Evolutionary conservation across 1,139 yeast genomes (phyloP).

Genomic region (Zygoascus hellenicus): DNA sequence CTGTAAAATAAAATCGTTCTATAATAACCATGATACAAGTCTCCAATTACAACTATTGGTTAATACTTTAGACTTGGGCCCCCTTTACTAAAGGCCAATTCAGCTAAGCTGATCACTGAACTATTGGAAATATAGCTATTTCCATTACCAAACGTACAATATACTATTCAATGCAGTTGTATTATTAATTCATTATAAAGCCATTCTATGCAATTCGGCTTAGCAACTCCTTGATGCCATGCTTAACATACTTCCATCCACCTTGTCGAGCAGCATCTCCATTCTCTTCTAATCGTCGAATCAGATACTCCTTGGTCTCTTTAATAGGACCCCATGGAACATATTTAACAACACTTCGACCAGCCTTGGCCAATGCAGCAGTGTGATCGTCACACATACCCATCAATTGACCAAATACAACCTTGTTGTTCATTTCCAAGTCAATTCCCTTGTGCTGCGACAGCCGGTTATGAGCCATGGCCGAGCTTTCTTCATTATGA

Average conservation of each 20-base stretch:
- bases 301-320: conserved; percentile 86
- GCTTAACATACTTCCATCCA: conserved; percentile 52
- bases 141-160: too few relatives aligned
- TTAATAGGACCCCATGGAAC: conserved; percentile 98
- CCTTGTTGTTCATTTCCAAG: conserved; percentile 36
- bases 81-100: too few relatives aligned
- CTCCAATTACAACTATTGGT: too few relatives aligned
- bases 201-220: conserved; percentile 11
- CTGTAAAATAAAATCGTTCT: too few relatives aligned
- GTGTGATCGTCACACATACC: conserved; percentile 97
- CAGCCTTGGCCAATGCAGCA: conserved; percentile 58
- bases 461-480: conserved; percentile 59
- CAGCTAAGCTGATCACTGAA: too few relatives aligned
- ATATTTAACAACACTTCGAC: conserved; percentile 77
- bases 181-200: conserved; percentile 4
- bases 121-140: too few relatives aligned
- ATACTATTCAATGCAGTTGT: background rate
- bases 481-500: conserved; percentile 78
- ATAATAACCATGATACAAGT: too few relatives aligned
- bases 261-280: conserved; percentile 95
- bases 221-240: conserved; percentile 19
- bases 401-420: conserved; percentile 82
- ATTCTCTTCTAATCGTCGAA: conserved; percentile 91
- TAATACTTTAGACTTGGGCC: too few relatives aligned
- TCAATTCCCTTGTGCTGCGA: conserved; percentile 23